A percentile compares a stretch with the other conserved stretches of the same genome.
These are phyloP conservation scores for Alliaria petiolata DNA, from an alignment of 345 rosid species.

Conservation along the genomic window DNA sequence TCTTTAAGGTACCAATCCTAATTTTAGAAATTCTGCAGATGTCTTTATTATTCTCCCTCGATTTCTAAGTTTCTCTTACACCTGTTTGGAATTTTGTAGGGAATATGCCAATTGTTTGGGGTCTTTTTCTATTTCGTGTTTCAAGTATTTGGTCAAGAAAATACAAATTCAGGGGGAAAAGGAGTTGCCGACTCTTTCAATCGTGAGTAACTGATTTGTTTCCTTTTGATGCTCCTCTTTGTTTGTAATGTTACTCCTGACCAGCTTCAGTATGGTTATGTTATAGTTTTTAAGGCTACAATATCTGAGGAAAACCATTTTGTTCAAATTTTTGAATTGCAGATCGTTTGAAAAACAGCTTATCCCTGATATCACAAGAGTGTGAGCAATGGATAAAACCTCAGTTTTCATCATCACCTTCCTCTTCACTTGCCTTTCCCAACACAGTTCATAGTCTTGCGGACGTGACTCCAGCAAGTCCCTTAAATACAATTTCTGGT, in stretches of 20 bases:
- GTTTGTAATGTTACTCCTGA: background rate
- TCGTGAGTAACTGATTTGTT: constrained; percentile 52
- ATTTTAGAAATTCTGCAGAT: constrained; percentile 2
- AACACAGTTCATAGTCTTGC: constrained; percentile 39
- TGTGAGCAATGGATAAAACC: constrained; percentile 94
- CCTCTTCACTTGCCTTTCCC: constrained; percentile 51
- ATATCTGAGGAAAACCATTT: constrained; percentile 12
- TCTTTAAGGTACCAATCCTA: constrained; percentile 66
- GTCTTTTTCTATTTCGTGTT: constrained; percentile 70
- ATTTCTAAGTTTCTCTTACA: constrained; percentile 44
- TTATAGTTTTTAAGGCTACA: constrained; percentile 6
- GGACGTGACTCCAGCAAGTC: constrained; percentile 64
- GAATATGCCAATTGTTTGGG: constrained; percentile 91
- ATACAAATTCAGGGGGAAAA: constrained; percentile 53
- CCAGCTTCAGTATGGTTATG: background rate
- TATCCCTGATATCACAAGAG: constrained; percentile 84
- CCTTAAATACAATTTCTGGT: constrained; percentile 45
- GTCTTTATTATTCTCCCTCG: constrained; percentile 11
- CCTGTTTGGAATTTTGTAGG: constrained; percentile 71
- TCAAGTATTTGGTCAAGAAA: constrained; percentile 77
- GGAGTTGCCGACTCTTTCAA: constrained; percentile 47
- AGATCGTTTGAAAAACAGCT: constrained; percentile 66
- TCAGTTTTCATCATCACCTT: constrained; percentile 39
- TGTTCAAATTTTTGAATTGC: constrained; percentile 13
- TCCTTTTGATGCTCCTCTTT: background rate